Base-by-base conservation (phyloP, 768 basidiomycete species). In the Saitozyma podzolica region DNA sequence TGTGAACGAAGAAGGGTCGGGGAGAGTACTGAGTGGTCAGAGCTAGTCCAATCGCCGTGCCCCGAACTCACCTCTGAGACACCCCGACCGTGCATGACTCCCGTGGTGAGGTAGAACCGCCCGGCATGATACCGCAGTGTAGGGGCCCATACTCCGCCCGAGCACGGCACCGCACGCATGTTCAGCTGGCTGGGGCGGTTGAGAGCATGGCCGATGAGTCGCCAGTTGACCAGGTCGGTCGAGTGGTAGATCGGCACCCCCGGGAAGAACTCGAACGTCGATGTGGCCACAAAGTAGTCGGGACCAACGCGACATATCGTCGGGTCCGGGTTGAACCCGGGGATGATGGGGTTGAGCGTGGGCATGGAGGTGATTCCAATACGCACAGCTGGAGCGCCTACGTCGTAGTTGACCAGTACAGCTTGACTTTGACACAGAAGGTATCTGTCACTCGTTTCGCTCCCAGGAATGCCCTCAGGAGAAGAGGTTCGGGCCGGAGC, bases 251-350 rank as follows among this genome's bases (percentile, higher is more conserved):
- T 63, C 13, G 72, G 72, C 5, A 69, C 41, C 5, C 67, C 72
- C 1, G 70, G 72, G 48, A 64, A 74, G 59, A 52, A 74, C 54
- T 71, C 72, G 59, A 74, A 74, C 6, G 70, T 66, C 40, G 64
- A 66, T 8, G 72, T 74, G 10, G 49, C 40, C 9, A 72, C 7
- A 40, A 71, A 74, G 63, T 69, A 74, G 19, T 52, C 62, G 20
- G 51, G 8, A 5, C 64, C 70, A 13, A 65, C 59, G 9, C 40
- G 17, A 42, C 58, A 42, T 37, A 72, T 65, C 14, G 70, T 54
- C 0, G 73, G 73, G 53, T 74, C 73, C 0, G 73, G 73, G 62
- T 74, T 74, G 69, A 71, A 73, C 10, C 72, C 72, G 5, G 70
- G 67, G 3, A 73, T 40, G 54, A 73, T 71, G 10, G 72, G 72